Evolutionary conservation across 331 rosid species (phyloP), one percentile per base, ranked within the genome.

Genomic region (Arachis monticola): DNA sequence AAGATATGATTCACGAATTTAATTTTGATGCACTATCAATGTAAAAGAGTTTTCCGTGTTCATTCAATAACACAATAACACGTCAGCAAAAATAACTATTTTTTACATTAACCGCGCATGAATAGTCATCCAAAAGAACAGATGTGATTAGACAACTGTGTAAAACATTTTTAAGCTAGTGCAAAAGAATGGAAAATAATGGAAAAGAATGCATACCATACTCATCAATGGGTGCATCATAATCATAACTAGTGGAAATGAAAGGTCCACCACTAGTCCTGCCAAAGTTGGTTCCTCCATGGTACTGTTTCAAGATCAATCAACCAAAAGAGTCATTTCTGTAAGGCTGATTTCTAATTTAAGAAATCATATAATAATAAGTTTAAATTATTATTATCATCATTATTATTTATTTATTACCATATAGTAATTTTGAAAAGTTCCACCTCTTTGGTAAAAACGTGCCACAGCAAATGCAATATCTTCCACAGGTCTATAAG

Each of bases 251-350:
- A 35, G 96, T 92, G 38, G 99, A 32, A 77, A 95, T 81, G 77
- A 92, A 92, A 60, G 99, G 97, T 73, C 99, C 99, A 38, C 99
- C 99, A 50, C 85, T 7, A 64, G 79, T 77, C 64, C 96, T 81
- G 42, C 85, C 99, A 83, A 95, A 95, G 87, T 92, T 95, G 60
- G 99, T 95, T 59, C 99, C 99, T 31, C 99, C 98, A 70, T 95
- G 99, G 80, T 95, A 95, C 99, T 95, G 85, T 72, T 75, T 38
- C 63, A 51, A 70, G 50, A 83, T 73, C 76, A 87, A 80, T 60
- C 10, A 78, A 66, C 30, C 22, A 75, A 80, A 45, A 80, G 73
- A 27, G 56, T 32, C 2, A 27, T 56, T 12, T 62, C 60, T 8
- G 5, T 12, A 62, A n/a, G 2, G 22, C 17, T 52, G 17, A 52